These are phyloP conservation scores for Castanopsis chinensis DNA, from an alignment of 306 rosid genomes.

Conservation along the genomic window DNA sequence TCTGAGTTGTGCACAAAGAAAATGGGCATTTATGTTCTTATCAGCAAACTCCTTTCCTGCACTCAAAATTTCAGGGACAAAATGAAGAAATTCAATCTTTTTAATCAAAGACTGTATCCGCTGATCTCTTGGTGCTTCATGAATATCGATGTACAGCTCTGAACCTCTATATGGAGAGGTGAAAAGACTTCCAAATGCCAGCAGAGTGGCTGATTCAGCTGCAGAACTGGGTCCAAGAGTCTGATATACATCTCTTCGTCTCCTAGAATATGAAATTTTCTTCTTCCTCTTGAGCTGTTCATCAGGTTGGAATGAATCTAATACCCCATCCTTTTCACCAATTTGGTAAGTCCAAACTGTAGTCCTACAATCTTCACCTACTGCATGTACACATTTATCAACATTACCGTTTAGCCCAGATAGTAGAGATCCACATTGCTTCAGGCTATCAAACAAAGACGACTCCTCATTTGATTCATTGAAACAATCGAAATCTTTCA, in stretches of 20 bases:
- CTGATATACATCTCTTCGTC: conserved; percentile 55
- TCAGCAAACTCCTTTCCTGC: conserved; percentile 57
- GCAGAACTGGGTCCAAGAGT: conserved; percentile 71
- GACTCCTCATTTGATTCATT: conserved; percentile 31
- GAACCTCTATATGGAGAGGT: conserved; percentile 74
- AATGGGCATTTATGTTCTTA: conserved; percentile 55
- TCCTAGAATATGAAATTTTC: conserved; percentile 63
- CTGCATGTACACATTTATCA: conserved; percentile 60
- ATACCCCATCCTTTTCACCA: conserved; percentile 49
- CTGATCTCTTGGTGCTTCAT: conserved; percentile 49
- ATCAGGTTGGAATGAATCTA: conserved; percentile 82
- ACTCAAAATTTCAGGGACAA: conserved; percentile 57
- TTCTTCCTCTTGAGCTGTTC: conserved; percentile 70
- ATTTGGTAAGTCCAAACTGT: conserved; percentile 83
- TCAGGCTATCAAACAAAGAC: conserved; percentile 39
- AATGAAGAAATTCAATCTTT: conserved; percentile 58
- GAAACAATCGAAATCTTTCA: conserved; percentile 52
- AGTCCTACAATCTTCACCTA: conserved; percentile 73
- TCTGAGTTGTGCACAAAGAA: conserved; percentile 82
- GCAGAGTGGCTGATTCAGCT: conserved; percentile 61
- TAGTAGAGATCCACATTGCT: conserved; percentile 62
- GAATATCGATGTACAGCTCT: conserved; percentile 61
- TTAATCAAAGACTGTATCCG: conserved; percentile 51
- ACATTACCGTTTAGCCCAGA: conserved; percentile 50
- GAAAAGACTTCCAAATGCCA: conserved; percentile 94